Evolutionary conservation across 306 rosid species (phyloP).

Genomic region (Amphicarpaea edgeworthii): DNA sequence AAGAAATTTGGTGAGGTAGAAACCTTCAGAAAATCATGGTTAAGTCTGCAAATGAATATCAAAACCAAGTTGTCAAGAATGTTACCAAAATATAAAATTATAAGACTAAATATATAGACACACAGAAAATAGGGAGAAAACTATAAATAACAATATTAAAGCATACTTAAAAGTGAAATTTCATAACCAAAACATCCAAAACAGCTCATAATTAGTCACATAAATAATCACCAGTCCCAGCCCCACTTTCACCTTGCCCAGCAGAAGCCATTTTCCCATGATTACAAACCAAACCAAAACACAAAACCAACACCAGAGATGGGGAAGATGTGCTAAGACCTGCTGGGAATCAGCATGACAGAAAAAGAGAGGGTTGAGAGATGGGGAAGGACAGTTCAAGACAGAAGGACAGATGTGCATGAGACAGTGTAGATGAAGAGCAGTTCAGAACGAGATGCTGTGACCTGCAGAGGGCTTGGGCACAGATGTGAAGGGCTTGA

Average conservation of each 20-base stretch:
- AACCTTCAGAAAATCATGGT: conserved; percentile 44
- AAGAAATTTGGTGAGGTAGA: conserved; percentile 23
- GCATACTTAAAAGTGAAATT: not conserved
- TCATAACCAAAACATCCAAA: not conserved
- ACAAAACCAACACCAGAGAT: not conserved
- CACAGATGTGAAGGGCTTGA: conserved; percentile 5
- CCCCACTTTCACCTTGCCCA: not conserved
- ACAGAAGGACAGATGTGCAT: not conserved
- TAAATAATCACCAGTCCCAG: not conserved
- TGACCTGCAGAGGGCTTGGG: not conserved
- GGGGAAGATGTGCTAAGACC: not conserved
- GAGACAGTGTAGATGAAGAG: not conserved
- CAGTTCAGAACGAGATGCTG: not conserved
- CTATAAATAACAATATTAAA: not conserved
- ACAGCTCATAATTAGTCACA: not conserved
- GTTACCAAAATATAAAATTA: not conserved
- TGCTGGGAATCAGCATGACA: not conserved
- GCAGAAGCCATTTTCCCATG: not conserved
- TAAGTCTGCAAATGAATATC: conserved; percentile 42
- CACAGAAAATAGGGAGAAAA: not conserved
- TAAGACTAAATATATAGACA: not conserved
- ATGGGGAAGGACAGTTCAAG: not conserved
- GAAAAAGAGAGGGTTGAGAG: not conserved
- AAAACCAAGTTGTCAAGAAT: conserved; percentile 5
- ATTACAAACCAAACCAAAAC: not conserved